Percentiles rank a stretch among this genome's conserved stretches.
These are phyloP conservation scores for Hippophae rhamnoides DNA, from an alignment of 306 rosid species.

Conservation along the genomic window DNA sequence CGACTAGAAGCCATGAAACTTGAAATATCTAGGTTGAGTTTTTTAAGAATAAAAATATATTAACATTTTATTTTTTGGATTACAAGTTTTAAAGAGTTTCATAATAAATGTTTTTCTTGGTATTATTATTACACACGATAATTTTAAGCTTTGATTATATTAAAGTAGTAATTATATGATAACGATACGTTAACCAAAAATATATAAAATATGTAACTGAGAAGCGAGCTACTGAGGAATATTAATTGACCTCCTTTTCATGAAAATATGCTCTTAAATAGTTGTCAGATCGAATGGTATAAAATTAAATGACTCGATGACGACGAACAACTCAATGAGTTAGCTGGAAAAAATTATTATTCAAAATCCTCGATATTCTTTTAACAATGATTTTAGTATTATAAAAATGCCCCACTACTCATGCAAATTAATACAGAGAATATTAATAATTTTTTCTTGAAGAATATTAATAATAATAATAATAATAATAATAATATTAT, in stretches of 20 bases:
- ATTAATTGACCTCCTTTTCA: constrained; percentile 19
- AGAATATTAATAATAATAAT: constrained; percentile 11
- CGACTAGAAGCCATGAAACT: too few species aligned
- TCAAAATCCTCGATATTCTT: constrained; percentile 35
- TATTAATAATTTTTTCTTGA: constrained; percentile 5
- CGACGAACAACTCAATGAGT: constrained; percentile 24
- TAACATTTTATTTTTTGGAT: too few species aligned
- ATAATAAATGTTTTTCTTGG: too few species aligned
- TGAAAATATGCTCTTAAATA: constrained; percentile 34
- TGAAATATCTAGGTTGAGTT: too few species aligned
- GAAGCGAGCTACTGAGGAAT: constrained; percentile 40
- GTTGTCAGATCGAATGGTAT: constrained; percentile 41
- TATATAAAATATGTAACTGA: not conserved
- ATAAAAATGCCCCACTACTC: constrained; percentile 9
- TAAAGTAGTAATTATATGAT: too few species aligned
- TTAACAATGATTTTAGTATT: constrained; percentile 28
- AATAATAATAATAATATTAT: too few species aligned
- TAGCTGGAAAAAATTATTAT: constrained; percentile 33
- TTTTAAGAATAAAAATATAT: too few species aligned
- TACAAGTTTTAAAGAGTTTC: too few species aligned
- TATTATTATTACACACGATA: too few species aligned
- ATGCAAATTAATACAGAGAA: constrained; percentile 2
- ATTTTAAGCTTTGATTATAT: too few species aligned
- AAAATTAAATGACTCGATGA: constrained; percentile 20
- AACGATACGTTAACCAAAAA: too few species aligned